phyloP scores from a whole-genome alignment of 495 filamentous ascomycete genomes.

The Pseudomonodictys pantanalensis region DNA sequence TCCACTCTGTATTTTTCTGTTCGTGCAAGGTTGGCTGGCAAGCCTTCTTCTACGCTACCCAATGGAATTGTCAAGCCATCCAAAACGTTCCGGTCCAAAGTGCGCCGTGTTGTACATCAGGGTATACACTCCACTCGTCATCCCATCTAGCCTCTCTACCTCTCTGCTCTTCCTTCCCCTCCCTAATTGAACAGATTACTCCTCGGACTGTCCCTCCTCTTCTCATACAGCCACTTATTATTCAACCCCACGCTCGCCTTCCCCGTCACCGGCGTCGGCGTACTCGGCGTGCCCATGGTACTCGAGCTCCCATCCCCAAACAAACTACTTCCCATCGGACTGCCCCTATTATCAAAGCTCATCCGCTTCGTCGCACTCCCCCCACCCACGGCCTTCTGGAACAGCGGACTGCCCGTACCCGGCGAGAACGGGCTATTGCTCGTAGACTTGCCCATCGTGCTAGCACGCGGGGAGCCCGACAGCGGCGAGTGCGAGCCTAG shows the following conservation, averaged over 20 bases:
- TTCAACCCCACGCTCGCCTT: conserved; percentile 70
- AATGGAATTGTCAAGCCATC: background rate
- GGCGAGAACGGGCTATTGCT: conserved; percentile 47
- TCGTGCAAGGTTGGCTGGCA: background rate
- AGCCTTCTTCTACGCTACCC: background rate
- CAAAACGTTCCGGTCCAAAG: background rate
- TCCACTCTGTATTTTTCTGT: background rate
- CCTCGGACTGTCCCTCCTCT: conserved; percentile 52
- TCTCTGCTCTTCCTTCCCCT: background rate
- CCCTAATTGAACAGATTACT: conserved; percentile 36
- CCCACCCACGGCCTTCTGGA: conserved; percentile 63
- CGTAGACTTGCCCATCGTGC: conserved; percentile 3
- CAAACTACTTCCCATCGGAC: conserved; percentile 53
- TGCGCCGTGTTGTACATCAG: conserved; percentile 2
- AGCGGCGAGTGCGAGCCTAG: conserved; percentile 53
- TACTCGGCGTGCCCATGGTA: conserved; percentile 52
- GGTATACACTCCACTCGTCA: conserved; percentile 20
- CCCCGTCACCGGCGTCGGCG: conserved; percentile 64
- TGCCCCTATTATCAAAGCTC: conserved; percentile 59
- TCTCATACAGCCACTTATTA: conserved; percentile 92
- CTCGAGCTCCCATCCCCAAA: conserved; percentile 45
- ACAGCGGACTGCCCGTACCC: conserved; percentile 56
- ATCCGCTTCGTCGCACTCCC: conserved; percentile 53
- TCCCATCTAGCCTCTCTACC: background rate
- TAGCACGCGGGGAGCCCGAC: conserved; percentile 43